Percentiles rank a stretch among this genome's conserved stretches.
phyloP scores from a whole-genome alignment of 345 rosid species.

The Raphanus sativus region DNA sequence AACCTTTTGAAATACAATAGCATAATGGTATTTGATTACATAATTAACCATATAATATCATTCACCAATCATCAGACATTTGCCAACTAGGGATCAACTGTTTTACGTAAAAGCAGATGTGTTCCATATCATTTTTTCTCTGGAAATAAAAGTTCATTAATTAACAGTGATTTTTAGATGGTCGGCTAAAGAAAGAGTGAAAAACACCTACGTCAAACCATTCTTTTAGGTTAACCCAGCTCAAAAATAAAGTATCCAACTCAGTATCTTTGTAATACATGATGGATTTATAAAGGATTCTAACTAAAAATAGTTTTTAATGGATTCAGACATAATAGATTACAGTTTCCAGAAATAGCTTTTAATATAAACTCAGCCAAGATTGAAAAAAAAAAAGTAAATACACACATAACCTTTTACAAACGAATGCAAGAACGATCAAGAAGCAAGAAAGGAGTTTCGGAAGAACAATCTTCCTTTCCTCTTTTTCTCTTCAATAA shows the following conservation, averaged over 20 bases:
- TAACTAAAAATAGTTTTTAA: neutral
- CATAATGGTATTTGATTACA: neutral
- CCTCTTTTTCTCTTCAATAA: neutral
- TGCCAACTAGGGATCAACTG: neutral
- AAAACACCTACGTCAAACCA: neutral
- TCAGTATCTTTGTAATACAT: neutral
- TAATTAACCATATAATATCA: neutral
- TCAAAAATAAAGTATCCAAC: neutral
- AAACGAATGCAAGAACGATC: neutral
- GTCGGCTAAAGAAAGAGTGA: slow-evolving; percentile 6
- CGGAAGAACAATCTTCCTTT: slow-evolving; percentile 10
- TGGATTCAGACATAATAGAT: neutral
- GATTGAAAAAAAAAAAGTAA: neutral
- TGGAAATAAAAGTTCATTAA: neutral
- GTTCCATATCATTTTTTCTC: neutral
- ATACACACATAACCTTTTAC: neutral
- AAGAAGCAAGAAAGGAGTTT: slow-evolving; percentile 14
- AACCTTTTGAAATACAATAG: slow-evolving; percentile 11
- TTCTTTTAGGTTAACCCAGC: neutral
- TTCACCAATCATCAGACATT: neutral
- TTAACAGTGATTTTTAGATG: neutral
- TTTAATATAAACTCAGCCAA: neutral
- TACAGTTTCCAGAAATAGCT: neutral
- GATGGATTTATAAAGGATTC: neutral
- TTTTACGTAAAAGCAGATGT: neutral